Evolutionary conservation across 352 stramenopile species (phyloP).

Genomic region (Pythium rishiriense): DNA sequence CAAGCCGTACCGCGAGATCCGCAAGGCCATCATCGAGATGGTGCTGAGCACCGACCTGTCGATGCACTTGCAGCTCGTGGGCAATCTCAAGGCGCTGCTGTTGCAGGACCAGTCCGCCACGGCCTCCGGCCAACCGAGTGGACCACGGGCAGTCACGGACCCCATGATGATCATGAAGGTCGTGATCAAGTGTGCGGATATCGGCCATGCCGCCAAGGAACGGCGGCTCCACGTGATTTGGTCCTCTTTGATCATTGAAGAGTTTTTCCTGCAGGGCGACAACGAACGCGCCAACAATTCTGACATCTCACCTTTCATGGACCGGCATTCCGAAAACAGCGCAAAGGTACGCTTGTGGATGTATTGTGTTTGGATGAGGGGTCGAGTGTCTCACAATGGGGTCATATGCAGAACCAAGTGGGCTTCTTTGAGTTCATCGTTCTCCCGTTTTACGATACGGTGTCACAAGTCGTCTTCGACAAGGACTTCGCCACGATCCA

Average conservation of each 20-base stretch:
- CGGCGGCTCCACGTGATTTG: conserved; percentile 76
- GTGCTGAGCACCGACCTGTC: conserved; percentile 84
- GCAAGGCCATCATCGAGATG: conserved; percentile 85
- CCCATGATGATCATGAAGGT: conserved; percentile 87
- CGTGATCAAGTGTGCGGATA: conserved; percentile 90
- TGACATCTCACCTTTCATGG: conserved; percentile 92
- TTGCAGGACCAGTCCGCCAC: conserved; percentile 52
- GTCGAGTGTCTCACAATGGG: too few species aligned
- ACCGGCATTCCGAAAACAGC: conserved; percentile 87
- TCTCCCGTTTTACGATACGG: conserved; percentile 78
- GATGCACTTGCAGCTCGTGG: conserved; percentile 78
- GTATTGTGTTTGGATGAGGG: too few species aligned
- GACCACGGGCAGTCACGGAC: too few species aligned
- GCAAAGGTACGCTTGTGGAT: conserved; percentile 76
- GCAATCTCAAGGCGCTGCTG: conserved; percentile 79
- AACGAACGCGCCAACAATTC: conserved; percentile 88
- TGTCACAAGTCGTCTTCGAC: conserved; percentile 75
- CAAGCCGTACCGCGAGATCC: conserved; percentile 58
- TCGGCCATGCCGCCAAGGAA: conserved; percentile 92
- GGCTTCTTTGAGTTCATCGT: conserved; percentile 89
- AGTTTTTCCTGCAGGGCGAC: conserved; percentile 96
- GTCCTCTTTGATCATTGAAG: conserved; percentile 91
- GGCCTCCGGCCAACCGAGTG: not conserved
- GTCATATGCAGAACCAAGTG: conserved; percentile 84
- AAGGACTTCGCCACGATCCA: conserved; percentile 71